Evolutionary conservation across 2,329 filamentous ascomycete species (phyloP).

Genomic region (Colletotrichum sp.): DNA sequence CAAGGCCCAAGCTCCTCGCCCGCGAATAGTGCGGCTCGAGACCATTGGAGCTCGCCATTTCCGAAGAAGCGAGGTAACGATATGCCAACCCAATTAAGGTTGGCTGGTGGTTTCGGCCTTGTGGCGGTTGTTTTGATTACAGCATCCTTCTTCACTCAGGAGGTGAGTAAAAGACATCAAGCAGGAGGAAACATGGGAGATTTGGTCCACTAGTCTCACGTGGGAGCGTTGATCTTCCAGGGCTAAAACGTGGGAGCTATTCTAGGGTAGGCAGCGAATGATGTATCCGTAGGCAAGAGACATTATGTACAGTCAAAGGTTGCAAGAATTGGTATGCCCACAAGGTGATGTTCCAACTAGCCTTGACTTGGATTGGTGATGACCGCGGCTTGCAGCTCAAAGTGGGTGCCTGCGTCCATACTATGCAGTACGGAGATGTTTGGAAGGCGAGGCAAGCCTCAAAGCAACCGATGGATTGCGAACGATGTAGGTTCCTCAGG

Average conservation of each 20-base stretch:
- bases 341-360: background rate
- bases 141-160: background rate
- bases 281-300: background rate
- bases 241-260: constrained; percentile 11
- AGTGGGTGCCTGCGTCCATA: background rate
- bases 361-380: background rate
- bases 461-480: background rate
- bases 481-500: background rate
- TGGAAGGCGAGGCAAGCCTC: background rate
- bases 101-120: background rate
- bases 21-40: background rate
- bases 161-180: background rate
- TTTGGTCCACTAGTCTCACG: background rate
- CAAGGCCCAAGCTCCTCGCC: background rate
- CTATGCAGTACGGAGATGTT: background rate
- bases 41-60: background rate
- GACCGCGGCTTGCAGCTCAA: background rate
- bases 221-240: background rate
- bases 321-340: background rate
- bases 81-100: background rate
- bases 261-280: background rate
- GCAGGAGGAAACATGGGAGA: background rate
- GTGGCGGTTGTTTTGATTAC: background rate
- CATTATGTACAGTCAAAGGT: background rate
- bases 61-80: background rate